These are phyloP conservation scores for Amanita rimosa DNA, from an alignment of 768 basidiomycete species.

Conservation along the genomic window DNA sequence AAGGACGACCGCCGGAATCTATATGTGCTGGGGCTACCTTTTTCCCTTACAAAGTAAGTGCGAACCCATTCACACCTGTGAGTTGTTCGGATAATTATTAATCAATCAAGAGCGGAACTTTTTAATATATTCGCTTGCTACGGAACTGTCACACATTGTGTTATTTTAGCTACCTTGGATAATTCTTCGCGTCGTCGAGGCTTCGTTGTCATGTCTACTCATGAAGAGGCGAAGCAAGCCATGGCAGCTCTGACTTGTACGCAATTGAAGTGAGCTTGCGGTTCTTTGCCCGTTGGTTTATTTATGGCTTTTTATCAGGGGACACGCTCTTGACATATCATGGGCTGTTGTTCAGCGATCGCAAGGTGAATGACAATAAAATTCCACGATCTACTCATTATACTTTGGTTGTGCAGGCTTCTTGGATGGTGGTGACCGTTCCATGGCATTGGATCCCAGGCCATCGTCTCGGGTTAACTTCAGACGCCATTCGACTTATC, in stretches of 20 bases:
- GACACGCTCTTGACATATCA: conserved; percentile 69
- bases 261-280: conserved; percentile 46
- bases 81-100: background rate
- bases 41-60: conserved; percentile 65
- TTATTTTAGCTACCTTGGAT: conserved; percentile 77
- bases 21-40: conserved; percentile 77
- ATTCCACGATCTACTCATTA: background rate
- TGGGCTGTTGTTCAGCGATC: conserved; percentile 87
- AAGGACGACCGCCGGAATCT: conserved; percentile 60
- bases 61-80: background rate
- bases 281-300: background rate
- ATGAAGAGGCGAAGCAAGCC: conserved; percentile 59
- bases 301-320: conserved; percentile 26
- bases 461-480: conserved; percentile 10
- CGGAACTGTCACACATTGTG: conserved; percentile 63
- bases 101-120: conserved; percentile 37
- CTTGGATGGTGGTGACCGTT: conserved; percentile 72
- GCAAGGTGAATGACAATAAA: conserved; percentile 35
- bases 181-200: conserved; percentile 76
- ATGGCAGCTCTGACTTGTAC: conserved; percentile 59
- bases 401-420: conserved; percentile 36
- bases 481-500: conserved; percentile 11
- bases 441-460: conserved; percentile 45
- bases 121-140: conserved; percentile 47
- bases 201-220: conserved; percentile 70